phyloP scores from a whole-genome alignment of 1,284 basidiomycete species.

The Trametes pubescens region DNA sequence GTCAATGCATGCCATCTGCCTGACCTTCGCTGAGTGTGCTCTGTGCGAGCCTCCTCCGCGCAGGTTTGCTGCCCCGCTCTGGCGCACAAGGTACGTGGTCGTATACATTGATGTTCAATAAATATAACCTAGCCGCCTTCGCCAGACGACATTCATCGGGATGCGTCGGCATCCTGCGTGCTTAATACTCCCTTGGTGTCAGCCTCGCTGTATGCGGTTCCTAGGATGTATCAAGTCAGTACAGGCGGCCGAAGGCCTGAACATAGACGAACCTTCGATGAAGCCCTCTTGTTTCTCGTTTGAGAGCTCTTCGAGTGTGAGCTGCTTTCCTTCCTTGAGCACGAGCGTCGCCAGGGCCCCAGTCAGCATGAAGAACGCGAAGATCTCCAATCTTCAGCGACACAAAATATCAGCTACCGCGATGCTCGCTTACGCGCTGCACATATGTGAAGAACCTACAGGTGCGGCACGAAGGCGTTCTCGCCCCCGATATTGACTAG shows the following conservation, averaged over 20 bases:
- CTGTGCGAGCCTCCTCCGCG: too few relatives aligned
- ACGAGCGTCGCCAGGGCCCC: slow-evolving; percentile 68
- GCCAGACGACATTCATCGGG: too few relatives aligned
- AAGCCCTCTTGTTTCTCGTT: slow-evolving; percentile 60
- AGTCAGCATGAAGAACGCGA: slow-evolving; percentile 67
- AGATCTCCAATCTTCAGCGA: slow-evolving; percentile 51
- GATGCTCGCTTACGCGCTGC: background rate
- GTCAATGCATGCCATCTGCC: too few relatives aligned
- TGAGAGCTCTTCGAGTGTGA: slow-evolving; percentile 63
- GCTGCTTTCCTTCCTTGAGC: slow-evolving; percentile 67
- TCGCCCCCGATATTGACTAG: slow-evolving; percentile 55
- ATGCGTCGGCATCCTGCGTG: too few relatives aligned
- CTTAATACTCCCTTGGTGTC: background rate
- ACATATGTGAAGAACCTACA: slow-evolving; percentile 37
- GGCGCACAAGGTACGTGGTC: too few relatives aligned
- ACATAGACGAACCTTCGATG: slow-evolving; percentile 39
- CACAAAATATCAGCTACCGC: background rate
- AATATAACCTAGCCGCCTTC: too few relatives aligned
- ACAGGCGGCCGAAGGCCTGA: background rate
- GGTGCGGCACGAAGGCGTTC: slow-evolving; percentile 47
- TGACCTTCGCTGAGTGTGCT: too few relatives aligned
- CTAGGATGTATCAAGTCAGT: slow-evolving; percentile 1
- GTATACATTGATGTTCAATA: too few relatives aligned
- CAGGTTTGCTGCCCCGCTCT: too few relatives aligned
- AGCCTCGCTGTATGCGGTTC: slow-evolving; percentile 5